phyloP scores from a whole-genome alignment of 1,284 basidiomycete species.

The Stygiomarasmius scandens region DNA sequence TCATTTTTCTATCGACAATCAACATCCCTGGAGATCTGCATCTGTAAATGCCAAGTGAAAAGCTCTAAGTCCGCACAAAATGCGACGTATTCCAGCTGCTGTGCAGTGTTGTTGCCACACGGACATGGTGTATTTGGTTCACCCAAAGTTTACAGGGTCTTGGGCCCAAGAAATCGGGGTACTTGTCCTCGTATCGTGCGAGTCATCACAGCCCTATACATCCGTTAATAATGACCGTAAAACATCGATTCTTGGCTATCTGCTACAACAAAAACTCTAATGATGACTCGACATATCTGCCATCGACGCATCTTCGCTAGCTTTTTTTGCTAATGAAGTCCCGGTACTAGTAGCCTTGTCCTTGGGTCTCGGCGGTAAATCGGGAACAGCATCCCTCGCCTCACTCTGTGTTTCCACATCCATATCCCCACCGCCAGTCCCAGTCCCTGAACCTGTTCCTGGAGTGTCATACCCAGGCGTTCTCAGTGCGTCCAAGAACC shows the following conservation, averaged over 20 bases:
- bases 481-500: slow-evolving; percentile 35
- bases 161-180: too few species aligned
- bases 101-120: too few species aligned
- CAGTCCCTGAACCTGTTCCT: too few species aligned
- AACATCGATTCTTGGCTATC: background rate
- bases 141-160: too few species aligned
- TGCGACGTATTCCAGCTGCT: too few species aligned
- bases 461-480: background rate
- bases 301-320: slow-evolving; percentile 11
- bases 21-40: too few species aligned
- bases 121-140: too few species aligned
- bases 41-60: too few species aligned
- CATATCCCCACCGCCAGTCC: too few species aligned
- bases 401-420: background rate
- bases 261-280: slow-evolving; percentile 11
- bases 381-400: background rate
- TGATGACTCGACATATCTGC: background rate
- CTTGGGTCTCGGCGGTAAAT: background rate
- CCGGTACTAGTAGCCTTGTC: background rate
- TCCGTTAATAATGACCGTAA: background rate
- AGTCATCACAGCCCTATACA: background rate
- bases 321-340: slow-evolving; percentile 20
- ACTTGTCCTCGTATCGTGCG: too few species aligned
- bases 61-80: too few species aligned
- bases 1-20: too few species aligned